These are phyloP conservation scores for Cryptococcus depauperatus DNA, from an alignment of 1,284 basidiomycete genomes.

Conservation along the genomic window DNA sequence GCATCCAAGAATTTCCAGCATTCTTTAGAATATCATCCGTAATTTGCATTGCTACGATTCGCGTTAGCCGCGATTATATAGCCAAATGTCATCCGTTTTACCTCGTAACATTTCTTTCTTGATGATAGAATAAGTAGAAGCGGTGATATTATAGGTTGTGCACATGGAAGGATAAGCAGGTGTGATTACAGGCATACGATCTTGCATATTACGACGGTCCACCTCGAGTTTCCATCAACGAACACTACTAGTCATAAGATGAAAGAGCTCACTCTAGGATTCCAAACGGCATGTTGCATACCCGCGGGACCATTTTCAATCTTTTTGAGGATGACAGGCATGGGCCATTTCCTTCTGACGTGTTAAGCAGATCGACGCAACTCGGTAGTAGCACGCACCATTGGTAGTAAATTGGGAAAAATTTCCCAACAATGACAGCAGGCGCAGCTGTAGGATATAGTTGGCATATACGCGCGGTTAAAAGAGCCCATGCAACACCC, in stretches of 20 bases:
- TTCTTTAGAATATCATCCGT: conserved; percentile 75
- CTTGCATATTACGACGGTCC: conserved; percentile 84
- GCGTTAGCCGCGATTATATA: not conserved
- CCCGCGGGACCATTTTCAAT: conserved; percentile 81
- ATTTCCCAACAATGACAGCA: conserved; percentile 90
- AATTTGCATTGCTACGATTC: conserved; percentile 68
- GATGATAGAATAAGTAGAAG: conserved; percentile 93
- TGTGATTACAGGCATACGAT: conserved; percentile 99
- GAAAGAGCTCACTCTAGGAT: conserved; percentile 66
- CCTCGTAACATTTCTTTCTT: conserved; percentile 93
- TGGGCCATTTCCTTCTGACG: conserved; percentile 80
- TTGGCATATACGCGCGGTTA: conserved; percentile 97
- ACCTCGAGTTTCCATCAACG: conserved; percentile 49
- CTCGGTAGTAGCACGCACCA: conserved; percentile 56
- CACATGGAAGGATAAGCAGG: conserved; percentile 99
- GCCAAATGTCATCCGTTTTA: conserved; percentile 24
- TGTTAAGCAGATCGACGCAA: conserved; percentile 2
- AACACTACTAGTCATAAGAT: not conserved
- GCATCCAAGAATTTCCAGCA: conserved; percentile 71
- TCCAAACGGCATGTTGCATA: conserved; percentile 91
- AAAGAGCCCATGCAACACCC: conserved; percentile 97
- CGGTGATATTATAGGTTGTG: conserved; percentile 94
- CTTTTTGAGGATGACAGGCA: conserved; percentile 89
- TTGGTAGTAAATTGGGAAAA: conserved; percentile 94
- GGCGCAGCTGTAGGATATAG: conserved; percentile 92